These are phyloP conservation scores for Beauveria sp. DNA, from an alignment of 2,329 filamentous ascomycete species.

Conservation along the genomic window DNA sequence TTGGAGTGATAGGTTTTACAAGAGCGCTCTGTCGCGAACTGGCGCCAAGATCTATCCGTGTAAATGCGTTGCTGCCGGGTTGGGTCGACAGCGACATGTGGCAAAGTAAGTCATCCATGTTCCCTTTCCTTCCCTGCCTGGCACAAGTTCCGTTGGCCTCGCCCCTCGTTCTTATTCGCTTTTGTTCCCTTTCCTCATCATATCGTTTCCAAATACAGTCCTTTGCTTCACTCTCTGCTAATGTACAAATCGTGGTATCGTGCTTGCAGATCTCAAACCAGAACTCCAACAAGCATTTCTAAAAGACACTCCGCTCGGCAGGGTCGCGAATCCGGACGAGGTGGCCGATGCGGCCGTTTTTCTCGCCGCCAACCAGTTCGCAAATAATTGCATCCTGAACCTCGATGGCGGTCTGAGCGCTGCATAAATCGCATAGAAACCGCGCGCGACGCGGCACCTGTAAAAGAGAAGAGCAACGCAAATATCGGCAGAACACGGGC, in stretches of 20 bases:
- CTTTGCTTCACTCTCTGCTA: constrained; percentile 17
- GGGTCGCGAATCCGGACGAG: constrained; percentile 62
- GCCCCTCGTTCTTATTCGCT: neutral
- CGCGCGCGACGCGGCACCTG: neutral
- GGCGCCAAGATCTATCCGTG: constrained; percentile 54
- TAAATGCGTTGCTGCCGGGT: constrained; percentile 75
- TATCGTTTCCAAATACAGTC: neutral
- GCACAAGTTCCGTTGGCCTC: constrained; percentile 4
- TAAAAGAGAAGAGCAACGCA: neutral
- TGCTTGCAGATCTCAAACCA: constrained; percentile 27
- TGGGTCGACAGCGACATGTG: constrained; percentile 82
- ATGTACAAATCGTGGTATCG: constrained; percentile 29
- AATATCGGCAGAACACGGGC: constrained; percentile 18
- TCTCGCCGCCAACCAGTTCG: constrained; percentile 69
- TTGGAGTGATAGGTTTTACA: constrained; percentile 50
- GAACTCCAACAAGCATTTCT: constrained; percentile 31
- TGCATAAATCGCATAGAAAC: constrained; percentile 29
- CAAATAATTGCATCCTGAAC: constrained; percentile 81
- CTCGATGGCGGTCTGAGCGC: constrained; percentile 79
- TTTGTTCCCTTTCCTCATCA: neutral
- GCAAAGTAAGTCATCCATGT: constrained; percentile 42
- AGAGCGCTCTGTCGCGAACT: constrained; percentile 58
- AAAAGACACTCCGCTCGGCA: constrained; percentile 51
- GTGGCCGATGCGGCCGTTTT: constrained; percentile 78
- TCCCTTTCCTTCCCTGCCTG: neutral